Base-by-base conservation (phyloP, 371 early-diverging fungal genomes). In the Polyrhizophydium stewartii region DNA sequence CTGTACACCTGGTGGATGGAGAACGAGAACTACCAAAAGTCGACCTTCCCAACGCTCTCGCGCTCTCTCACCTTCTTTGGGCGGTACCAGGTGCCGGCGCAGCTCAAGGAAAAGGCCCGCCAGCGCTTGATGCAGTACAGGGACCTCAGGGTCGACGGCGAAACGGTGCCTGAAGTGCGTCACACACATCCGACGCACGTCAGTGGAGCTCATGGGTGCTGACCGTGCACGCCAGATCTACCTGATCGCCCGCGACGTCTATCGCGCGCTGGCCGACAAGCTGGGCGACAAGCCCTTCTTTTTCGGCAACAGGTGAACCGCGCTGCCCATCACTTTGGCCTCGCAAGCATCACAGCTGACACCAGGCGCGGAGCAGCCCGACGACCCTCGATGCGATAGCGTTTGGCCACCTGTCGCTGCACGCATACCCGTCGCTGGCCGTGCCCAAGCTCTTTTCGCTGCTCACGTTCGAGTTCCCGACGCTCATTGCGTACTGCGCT, bases 391-490 rank as follows among this genome's bases (percentile, higher is more conserved):
- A 77, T 60, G 77, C 73, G 21, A 50, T 77, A 21, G 74, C 68
- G 12, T 77, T 59, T 49, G 72, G 66, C 33, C 74, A 77, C 59
- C 68, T 77, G 19, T 56, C 74, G 43, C 41, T 77, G 24, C 74
- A 74, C 57, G 40, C 57, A n/a, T 58, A 62, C 41, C 77, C 77
- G 22, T 56, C 67, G 24, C 60, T 77, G 2, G 67, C 69, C 27
- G 63, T 66, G 25, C 73, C 72, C 13, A 60, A 55, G n/a, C 67
- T 77, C 27, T 71, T 74, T 56, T 63, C 72, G 30, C 64, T 77
- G 40, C 62, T 77, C 7, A 67, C 72, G 16, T 74, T 74, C 58
- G 70, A 74, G 56, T 74, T 72, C 62, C 77, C 77, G 6, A 72
- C 72, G 24, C 65, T 77, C 1, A 56, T 70, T 37, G 69, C 74